A percentile compares a stretch with the other conserved stretches of the same genome.
These are phyloP conservation scores for Mycena haematopus DNA, from an alignment of 768 basidiomycete genomes.

Conservation along the genomic window DNA sequence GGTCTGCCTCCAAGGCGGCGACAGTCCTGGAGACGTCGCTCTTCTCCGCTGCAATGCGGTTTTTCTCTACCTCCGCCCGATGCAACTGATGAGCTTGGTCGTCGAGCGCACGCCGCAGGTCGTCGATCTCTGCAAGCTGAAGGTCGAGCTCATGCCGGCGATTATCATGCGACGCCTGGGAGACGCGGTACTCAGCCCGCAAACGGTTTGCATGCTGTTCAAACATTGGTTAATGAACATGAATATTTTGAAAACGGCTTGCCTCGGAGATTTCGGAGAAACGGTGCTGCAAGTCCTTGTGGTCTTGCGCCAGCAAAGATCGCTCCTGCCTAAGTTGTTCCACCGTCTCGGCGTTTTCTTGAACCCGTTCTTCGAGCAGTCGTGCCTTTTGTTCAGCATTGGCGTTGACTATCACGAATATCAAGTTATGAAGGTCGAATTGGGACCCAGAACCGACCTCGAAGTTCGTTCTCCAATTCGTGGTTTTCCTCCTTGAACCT, in stretches of 20 bases:
- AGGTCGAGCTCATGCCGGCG: slow-evolving; percentile 78
- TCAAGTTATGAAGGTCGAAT: slow-evolving; percentile 12
- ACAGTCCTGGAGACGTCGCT: slow-evolving; percentile 70
- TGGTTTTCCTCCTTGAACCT: slow-evolving; percentile 76
- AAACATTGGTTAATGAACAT: slow-evolving; percentile 5
- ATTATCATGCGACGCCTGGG: slow-evolving; percentile 72
- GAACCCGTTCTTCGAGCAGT: slow-evolving; percentile 67
- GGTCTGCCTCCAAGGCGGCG: slow-evolving; percentile 72
- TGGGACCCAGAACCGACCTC: slow-evolving; percentile 50
- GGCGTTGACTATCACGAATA: slow-evolving; percentile 54
- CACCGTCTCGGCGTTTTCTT: slow-evolving; percentile 73
- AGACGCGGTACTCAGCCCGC: slow-evolving; percentile 63
- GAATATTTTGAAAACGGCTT: slow-evolving; percentile 27
- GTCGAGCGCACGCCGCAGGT: slow-evolving; percentile 71
- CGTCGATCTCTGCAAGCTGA: slow-evolving; percentile 74
- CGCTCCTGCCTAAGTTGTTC: slow-evolving; percentile 82
- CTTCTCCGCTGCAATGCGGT: slow-evolving; percentile 66
- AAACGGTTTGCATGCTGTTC: slow-evolving; percentile 64
- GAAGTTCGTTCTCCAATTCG: slow-evolving; percentile 74
- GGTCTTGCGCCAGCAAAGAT: slow-evolving; percentile 67
- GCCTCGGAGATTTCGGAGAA: slow-evolving; percentile 75
- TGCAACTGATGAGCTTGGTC: slow-evolving; percentile 68
- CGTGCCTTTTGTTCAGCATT: slow-evolving; percentile 78
- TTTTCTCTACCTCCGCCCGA: slow-evolving; percentile 66
- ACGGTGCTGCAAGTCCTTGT: slow-evolving; percentile 74